Evolutionary conservation across 805 yeast genomes (phyloP).

Genomic region (Candida manassasensis): DNA sequence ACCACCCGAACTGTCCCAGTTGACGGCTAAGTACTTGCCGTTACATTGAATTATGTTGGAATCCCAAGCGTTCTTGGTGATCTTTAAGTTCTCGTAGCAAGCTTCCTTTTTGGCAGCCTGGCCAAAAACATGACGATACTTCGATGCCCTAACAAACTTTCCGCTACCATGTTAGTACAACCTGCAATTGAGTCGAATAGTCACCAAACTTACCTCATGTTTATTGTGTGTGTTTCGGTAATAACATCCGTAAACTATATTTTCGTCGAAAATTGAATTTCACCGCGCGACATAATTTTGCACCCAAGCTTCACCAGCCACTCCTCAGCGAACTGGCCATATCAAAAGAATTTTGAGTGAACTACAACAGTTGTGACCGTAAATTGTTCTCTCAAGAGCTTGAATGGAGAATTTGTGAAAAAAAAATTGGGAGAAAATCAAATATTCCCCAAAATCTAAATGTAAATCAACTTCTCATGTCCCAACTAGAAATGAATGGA

Average conservation of each 20-base stretch:
- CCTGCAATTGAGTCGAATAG: not conserved
- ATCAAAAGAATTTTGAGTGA: no score
- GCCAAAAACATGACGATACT: constrained; percentile 94
- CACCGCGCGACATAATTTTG: not conserved
- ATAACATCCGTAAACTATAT: no score
- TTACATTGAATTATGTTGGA: constrained; percentile 84
- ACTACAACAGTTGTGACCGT: no score
- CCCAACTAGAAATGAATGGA: no score
- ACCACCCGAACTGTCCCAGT: constrained; percentile 95
- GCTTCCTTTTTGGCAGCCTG: constrained; percentile 70
- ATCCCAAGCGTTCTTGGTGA: constrained; percentile 94
- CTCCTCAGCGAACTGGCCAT: no score
- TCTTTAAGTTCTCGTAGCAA: constrained; percentile 68
- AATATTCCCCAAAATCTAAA: no score
- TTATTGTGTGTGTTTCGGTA: not conserved
- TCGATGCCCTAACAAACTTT: constrained; percentile 92
- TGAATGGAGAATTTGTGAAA: no score
- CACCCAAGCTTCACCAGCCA: not conserved
- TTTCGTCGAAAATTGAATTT: not conserved
- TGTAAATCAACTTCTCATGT: no score
- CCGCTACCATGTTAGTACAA: constrained; percentile 44
- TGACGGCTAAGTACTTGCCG: constrained; percentile 79
- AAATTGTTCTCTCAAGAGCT: no score
- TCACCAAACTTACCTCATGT: not conserved
- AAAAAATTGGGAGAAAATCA: no score